Base-by-base conservation (phyloP, 116 monocot species). In the Phalaenopsis hybrid region DNA sequence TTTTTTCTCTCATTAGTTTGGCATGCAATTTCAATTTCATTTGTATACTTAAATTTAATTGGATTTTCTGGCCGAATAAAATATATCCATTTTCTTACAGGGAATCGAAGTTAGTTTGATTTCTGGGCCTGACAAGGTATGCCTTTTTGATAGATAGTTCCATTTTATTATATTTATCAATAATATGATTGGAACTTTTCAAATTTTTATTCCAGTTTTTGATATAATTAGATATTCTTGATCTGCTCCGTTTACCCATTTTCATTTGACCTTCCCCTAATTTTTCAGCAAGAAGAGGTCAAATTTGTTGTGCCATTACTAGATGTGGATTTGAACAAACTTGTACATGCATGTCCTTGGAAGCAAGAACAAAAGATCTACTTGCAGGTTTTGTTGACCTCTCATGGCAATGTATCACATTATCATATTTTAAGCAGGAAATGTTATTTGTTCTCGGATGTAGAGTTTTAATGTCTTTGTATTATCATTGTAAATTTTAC, bases 261-360 rank as follows among this genome's bases (percentile, higher is more conserved):
- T 67, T 45, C 8, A 23, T 69, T 50, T 21, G 0, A 67, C 44
- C 4, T 85, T 9, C 5, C 12, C 76, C 12, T 82, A 44, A 83
- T 81, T 80, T 87, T 49, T 9, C 80, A 94, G 88, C 76, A 80
- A 52, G 89, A 86, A 76, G 96, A 90, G 78, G 96, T 94, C 80
- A 96, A 88, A 78, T 96, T 96, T 89, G 84, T 91, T 79, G 86
- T 96, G 23, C 96, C 96, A 58, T 88, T 96, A 82, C 79, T 94
- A 76, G 92, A 94, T 80, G 49, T 85, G 49, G 79, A 90, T 79
- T 86, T 94, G 72, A 88, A 90, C 86, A 88, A 89, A 77, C 75
- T 91, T 25, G 90, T 96, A 49, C 87, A 49, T 44, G 87, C 75
- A 57, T 94, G 86, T 69, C 88, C 89, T 67, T 94, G 94, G 96